Conservation (phyloP, 352 stramenopile species). For the Globisporangium yorkense region DNA sequence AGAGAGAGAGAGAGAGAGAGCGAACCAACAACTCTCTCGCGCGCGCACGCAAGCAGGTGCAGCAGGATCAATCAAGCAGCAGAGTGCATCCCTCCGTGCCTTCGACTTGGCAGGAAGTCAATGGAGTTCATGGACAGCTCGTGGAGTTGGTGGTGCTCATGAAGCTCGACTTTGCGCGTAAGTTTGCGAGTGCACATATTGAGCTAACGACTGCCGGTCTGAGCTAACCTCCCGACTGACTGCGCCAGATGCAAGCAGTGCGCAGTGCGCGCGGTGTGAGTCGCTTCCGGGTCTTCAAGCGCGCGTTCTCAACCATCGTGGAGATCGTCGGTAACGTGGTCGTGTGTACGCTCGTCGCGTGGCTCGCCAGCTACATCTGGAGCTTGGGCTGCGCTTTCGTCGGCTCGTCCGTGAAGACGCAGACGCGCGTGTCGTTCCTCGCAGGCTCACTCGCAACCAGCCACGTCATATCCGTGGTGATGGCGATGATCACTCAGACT, state of each 20-base stretch:
- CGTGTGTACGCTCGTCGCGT: constrained; percentile 16
- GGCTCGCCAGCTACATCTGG: constrained; percentile 18
- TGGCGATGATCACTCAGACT: not conserved
- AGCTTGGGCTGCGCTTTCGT: constrained; percentile 20
- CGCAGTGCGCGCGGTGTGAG: not conserved
- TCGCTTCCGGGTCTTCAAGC: not conserved
- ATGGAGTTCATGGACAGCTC: no score
- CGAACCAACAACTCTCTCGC: no score
- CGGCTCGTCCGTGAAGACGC: constrained; percentile 11
- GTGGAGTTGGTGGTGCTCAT: no score
- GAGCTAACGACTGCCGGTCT: no score
- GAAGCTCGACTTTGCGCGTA: no score
- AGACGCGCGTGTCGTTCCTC: constrained; percentile 19
- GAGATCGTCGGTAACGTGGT: constrained; percentile 21
- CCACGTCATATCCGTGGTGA: not conserved
- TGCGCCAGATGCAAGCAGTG: not conserved
- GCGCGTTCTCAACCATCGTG: not conserved
- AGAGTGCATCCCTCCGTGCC: no score
- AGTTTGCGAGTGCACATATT: no score
- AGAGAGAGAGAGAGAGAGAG: not conserved
- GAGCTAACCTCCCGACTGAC: no score
- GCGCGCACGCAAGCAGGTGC: no score
- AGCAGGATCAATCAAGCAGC: no score
- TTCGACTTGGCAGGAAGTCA: no score
- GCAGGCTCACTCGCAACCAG: constrained; percentile 6